Evolutionary conservation across 2,329 filamentous ascomycete species (phyloP).

Genomic region (Blastomyces emzantsi): DNA sequence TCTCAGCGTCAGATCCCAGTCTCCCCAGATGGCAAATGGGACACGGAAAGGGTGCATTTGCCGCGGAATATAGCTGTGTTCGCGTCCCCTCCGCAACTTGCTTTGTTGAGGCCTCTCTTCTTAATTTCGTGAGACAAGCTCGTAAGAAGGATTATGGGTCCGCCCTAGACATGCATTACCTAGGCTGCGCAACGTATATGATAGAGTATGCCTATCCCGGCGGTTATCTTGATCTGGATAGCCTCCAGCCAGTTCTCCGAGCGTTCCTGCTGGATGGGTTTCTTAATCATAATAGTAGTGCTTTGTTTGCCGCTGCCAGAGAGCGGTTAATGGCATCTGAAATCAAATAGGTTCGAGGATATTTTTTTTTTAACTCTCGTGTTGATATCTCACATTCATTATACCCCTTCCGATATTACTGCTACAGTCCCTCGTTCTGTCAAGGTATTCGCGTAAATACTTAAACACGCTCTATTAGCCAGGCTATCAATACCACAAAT

Average conservation of each 20-base stretch:
- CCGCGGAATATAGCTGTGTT: slow-evolving; percentile 9
- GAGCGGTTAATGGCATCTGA: slow-evolving; percentile 10
- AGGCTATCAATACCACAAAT: too few relatives aligned
- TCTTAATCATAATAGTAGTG: slow-evolving; percentile 7
- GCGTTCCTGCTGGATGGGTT: slow-evolving; percentile 11
- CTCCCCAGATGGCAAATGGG: slow-evolving; percentile 10
- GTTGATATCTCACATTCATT: too few relatives aligned
- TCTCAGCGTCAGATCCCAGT: slow-evolving; percentile 13
- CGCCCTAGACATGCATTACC: slow-evolving; percentile 7
- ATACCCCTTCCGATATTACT: too few relatives aligned
- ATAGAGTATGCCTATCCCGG: slow-evolving; percentile 12
- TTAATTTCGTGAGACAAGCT: slow-evolving; percentile 10
- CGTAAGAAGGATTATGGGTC: slow-evolving; percentile 1
- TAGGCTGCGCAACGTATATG: slow-evolving; percentile 13
- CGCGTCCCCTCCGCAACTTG: slow-evolving; percentile 12
- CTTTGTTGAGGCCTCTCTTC: slow-evolving; percentile 13
- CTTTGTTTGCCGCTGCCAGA: slow-evolving; percentile 11
- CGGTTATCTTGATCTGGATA: slow-evolving; percentile 10
- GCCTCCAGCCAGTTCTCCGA: slow-evolving; percentile 3
- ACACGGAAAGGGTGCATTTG: slow-evolving; percentile 13
- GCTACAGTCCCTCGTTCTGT: too few relatives aligned
- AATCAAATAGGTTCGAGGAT: neutral
- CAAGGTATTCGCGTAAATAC: too few relatives aligned
- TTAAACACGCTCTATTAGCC: too few relatives aligned
- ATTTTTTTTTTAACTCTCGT: too few relatives aligned